Percentiles rank a stretch among this genome's conserved stretches.
These are phyloP conservation scores for Heterobasidion irregulare DNA, from an alignment of 1,284 basidiomycete genomes.

Conservation along the genomic window DNA sequence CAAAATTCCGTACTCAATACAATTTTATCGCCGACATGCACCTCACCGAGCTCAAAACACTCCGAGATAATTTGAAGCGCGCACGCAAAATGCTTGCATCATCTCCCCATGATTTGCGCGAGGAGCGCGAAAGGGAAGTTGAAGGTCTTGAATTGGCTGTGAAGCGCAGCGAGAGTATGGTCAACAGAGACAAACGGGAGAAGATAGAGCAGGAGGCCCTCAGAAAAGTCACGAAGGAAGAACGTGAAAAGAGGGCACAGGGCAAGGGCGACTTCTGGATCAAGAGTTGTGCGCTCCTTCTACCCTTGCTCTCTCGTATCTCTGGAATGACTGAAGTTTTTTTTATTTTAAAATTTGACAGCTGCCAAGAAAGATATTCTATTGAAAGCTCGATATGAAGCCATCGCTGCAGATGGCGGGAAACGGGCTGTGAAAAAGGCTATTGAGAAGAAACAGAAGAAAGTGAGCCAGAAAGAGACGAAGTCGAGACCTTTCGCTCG, in stretches of 20 bases:
- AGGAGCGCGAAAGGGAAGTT: constrained; percentile 65
- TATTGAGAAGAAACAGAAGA: constrained; percentile 84
- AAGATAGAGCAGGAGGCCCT: constrained; percentile 64
- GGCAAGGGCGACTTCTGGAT: constrained; percentile 86
- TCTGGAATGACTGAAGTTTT: constrained; percentile 1
- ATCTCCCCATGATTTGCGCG: constrained; percentile 57
- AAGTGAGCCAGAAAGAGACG: constrained; percentile 86
- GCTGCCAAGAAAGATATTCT: constrained; percentile 74
- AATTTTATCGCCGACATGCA: constrained; percentile 71
- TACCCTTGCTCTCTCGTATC: neutral
- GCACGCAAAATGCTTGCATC: constrained; percentile 61
- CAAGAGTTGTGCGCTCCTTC: constrained; percentile 62
- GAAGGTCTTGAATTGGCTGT: constrained; percentile 70
- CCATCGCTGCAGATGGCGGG: constrained; percentile 67
- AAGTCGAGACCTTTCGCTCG: constrained; percentile 62
- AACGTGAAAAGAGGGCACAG: constrained; percentile 62
- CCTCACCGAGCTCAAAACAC: constrained; percentile 54
- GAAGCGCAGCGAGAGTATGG: constrained; percentile 69
- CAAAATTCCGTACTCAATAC: constrained; percentile 73
- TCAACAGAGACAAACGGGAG: constrained; percentile 71
- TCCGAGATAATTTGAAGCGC: constrained; percentile 60
- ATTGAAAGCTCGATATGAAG: constrained; percentile 68
- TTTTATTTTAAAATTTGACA: constrained; percentile 22
- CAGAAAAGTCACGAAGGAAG: constrained; percentile 50
- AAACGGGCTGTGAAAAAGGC: constrained; percentile 78